These are phyloP conservation scores for Lophium mytilinum DNA, from an alignment of 495 filamentous ascomycete species.

Conservation along the genomic window DNA sequence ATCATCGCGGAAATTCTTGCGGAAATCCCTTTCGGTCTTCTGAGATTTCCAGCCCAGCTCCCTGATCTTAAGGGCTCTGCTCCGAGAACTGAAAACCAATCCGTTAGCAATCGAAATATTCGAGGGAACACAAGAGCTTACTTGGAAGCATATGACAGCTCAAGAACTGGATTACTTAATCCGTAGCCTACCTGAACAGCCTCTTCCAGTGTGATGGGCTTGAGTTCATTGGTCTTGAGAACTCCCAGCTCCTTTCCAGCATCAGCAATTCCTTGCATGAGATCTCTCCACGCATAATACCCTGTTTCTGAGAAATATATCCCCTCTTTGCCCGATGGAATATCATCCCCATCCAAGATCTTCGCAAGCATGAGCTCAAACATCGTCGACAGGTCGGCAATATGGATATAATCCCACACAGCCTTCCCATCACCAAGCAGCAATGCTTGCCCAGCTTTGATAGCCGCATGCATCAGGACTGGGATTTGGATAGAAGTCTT, in stretches of 20 bases:
- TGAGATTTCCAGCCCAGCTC: constrained; percentile 39
- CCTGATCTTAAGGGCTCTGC: constrained; percentile 26
- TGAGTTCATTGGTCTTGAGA: constrained; percentile 29
- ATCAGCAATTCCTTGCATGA: constrained; percentile 34
- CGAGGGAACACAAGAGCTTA: constrained; percentile 1
- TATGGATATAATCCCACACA: constrained; percentile 43
- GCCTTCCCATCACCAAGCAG: constrained; percentile 37
- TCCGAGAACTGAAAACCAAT: constrained; percentile 14
- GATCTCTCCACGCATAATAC: constrained; percentile 34
- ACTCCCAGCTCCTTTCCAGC: constrained; percentile 28
- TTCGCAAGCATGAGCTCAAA: constrained; percentile 29
- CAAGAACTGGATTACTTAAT: constrained; percentile 26
- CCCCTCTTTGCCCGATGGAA: constrained; percentile 38
- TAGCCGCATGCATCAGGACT: constrained; percentile 16
- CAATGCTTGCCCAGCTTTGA: constrained; percentile 26
- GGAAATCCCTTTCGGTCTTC: constrained; percentile 18
- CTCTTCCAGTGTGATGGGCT: constrained; percentile 32
- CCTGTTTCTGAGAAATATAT: constrained; percentile 42
- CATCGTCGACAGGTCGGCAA: constrained; percentile 39
- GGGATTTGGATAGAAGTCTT: constrained; percentile 38
- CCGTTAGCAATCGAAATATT: neutral
- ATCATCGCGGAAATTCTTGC: neutral
- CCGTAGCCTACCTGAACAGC: constrained; percentile 28
- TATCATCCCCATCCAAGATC: constrained; percentile 17
- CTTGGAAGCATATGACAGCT: constrained; percentile 36